Conservation (phyloP, 805 yeast genomes). For the Candida manassasensis region DNA sequence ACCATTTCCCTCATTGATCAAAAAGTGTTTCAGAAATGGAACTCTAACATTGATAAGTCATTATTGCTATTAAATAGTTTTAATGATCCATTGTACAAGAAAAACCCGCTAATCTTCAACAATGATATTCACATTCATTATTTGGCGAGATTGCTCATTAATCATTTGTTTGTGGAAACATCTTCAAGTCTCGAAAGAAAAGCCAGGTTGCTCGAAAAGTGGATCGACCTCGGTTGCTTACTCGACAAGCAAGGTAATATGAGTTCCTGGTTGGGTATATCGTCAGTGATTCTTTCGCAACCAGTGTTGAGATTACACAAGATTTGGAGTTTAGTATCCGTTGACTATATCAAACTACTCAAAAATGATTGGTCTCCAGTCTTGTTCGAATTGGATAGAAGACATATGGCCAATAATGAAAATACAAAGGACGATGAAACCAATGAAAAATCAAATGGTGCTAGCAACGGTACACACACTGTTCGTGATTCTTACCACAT, state of each 20-base stretch:
- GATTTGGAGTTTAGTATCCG: slow-evolving; percentile 72
- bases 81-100: slow-evolving; percentile 40
- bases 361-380: slow-evolving; percentile 91
- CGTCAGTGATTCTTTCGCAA: slow-evolving; percentile 74
- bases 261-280: slow-evolving; percentile 91
- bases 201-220: slow-evolving; percentile 65
- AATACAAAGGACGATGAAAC: slow-evolving; percentile 5
- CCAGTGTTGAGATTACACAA: slow-evolving; percentile 71
- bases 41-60: slow-evolving; percentile 74
- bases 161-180: slow-evolving; percentile 60
- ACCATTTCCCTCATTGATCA: slow-evolving; percentile 67
- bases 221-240: slow-evolving; percentile 80
- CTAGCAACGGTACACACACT: slow-evolving; percentile 7
- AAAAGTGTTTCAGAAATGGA: slow-evolving; percentile 65
- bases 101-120: slow-evolving; percentile 76
- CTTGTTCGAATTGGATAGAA: slow-evolving; percentile 78
- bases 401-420: slow-evolving; percentile 46
- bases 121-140: slow-evolving; percentile 66
- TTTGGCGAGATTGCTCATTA: slow-evolving; percentile 62
- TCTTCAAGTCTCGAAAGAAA: slow-evolving; percentile 36
- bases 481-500: slow-evolving; percentile 54
- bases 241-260: slow-evolving; percentile 82
- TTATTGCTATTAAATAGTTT: slow-evolving; percentile 56
- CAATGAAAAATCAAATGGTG: slow-evolving; percentile 4
- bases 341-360: slow-evolving; percentile 52